Conservation (phyloP, 345 rosid species). For the Eucalyptus dawsonii region DNA sequence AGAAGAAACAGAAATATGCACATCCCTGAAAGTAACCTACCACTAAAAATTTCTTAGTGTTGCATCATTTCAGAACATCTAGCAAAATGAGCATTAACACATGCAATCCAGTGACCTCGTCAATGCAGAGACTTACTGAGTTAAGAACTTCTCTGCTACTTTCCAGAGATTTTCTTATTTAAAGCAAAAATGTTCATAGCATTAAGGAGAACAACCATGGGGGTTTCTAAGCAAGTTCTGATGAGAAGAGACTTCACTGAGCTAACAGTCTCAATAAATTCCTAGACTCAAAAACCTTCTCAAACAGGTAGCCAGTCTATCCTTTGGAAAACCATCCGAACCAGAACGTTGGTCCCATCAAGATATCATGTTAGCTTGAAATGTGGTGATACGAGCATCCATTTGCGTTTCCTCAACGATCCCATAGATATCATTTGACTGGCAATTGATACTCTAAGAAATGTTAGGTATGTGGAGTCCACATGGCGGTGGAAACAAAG, state of each 20-base stretch:
- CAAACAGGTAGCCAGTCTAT: not conserved
- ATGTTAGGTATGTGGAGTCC: not conserved
- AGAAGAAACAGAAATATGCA: not conserved
- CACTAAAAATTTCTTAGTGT: not conserved
- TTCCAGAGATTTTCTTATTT: not conserved
- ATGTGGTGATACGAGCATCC: not conserved
- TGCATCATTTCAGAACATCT: not conserved
- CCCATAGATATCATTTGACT: not conserved
- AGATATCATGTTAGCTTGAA: not conserved
- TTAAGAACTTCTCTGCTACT: not conserved
- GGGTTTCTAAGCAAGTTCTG: not conserved
- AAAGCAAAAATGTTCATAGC: not conserved
- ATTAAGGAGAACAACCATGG: not conserved
- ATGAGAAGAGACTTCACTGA: not conserved
- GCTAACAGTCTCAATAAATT: not conserved
- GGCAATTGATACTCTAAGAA: not conserved
- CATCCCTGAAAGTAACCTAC: not conserved
- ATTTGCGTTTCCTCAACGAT: not conserved
- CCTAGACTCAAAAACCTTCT: not conserved
- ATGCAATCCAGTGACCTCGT: not conserved
- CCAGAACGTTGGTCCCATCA: not conserved
- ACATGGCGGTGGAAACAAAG: not conserved
- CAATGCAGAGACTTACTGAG: too few species aligned
- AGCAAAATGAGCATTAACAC: not conserved
- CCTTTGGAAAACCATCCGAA: not conserved